Evolutionary conservation across 768 basidiomycete genomes (phyloP).

Genomic region (Phanerochaete sordida): DNA sequence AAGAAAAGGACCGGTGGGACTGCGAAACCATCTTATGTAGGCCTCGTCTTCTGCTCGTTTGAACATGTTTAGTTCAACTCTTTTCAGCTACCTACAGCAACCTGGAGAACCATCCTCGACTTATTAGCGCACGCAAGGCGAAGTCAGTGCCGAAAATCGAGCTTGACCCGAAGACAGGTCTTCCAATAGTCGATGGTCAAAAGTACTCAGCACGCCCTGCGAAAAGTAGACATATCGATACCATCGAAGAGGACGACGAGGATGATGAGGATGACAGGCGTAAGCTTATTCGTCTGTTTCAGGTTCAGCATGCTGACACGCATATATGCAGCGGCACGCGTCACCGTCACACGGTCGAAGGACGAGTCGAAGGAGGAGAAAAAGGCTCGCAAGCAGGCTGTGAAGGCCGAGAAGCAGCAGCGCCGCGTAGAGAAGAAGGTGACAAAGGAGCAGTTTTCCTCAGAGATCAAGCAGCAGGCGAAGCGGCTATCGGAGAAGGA

Average conservation of each 20-base stretch:
- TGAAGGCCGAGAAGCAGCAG: slow-evolving; percentile 61
- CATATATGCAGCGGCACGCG: slow-evolving; percentile 27
- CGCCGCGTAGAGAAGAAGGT: slow-evolving; percentile 68
- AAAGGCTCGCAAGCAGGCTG: slow-evolving; percentile 64
- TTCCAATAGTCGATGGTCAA: slow-evolving; percentile 53
- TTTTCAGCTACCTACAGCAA: slow-evolving; percentile 89
- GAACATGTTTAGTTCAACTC: background rate
- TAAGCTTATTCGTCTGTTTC: slow-evolving; percentile 11
- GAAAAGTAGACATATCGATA: slow-evolving; percentile 2
- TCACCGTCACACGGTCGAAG: slow-evolving; percentile 66
- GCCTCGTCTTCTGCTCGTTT: slow-evolving; percentile 23
- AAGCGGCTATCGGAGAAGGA: slow-evolving; percentile 43
- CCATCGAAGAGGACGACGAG: slow-evolving; percentile 28
- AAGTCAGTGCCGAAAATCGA: slow-evolving; percentile 58
- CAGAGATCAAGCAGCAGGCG: slow-evolving; percentile 61
- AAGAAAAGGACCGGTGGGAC: slow-evolving; percentile 85
- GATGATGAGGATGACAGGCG: slow-evolving; percentile 22
- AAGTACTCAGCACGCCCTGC: slow-evolving; percentile 13
- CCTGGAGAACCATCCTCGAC: slow-evolving; percentile 91
- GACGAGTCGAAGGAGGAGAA: slow-evolving; percentile 77
- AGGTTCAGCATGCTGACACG: background rate
- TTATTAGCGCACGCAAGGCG: slow-evolving; percentile 67
- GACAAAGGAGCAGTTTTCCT: slow-evolving; percentile 57
- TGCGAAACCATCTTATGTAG: slow-evolving; percentile 92
- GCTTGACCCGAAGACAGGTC: slow-evolving; percentile 73